Evolutionary conservation across 495 filamentous ascomycete species (phyloP).

Genomic region (Podospora pseudocomata): DNA sequence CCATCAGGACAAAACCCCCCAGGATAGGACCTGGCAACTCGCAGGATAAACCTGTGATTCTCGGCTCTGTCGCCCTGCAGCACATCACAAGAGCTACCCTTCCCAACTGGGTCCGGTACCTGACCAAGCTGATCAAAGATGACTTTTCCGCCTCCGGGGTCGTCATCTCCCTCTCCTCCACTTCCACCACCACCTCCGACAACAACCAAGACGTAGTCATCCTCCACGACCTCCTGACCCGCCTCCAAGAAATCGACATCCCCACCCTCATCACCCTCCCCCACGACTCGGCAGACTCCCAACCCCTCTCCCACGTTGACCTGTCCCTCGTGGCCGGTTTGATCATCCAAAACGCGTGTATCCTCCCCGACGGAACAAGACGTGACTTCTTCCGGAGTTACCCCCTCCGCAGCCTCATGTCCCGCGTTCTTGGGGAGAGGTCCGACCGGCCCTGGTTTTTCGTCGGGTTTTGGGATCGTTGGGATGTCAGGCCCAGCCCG

Average conservation of each 20-base stretch:
- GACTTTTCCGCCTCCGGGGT: background rate
- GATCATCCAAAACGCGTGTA: slow-evolving; percentile 50
- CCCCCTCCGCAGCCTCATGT: slow-evolving; percentile 41
- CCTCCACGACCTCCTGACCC: slow-evolving; percentile 8
- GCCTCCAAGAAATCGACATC: slow-evolving; percentile 9
- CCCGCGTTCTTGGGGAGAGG: slow-evolving; percentile 16
- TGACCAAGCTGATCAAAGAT: slow-evolving; percentile 1
- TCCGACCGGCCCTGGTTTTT: slow-evolving; percentile 20
- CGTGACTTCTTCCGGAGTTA: slow-evolving; percentile 50
- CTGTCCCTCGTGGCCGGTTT: slow-evolving; percentile 32
- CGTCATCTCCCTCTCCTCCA: background rate
- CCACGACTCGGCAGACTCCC: slow-evolving; percentile 7
- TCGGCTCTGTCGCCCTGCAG: background rate
- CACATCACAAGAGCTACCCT: background rate
- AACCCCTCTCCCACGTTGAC: slow-evolving; percentile 3
- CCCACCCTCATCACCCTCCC: slow-evolving; percentile 18
- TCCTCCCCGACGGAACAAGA: slow-evolving; percentile 44
- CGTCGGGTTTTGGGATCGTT: slow-evolving; percentile 26
- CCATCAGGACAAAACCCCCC: background rate
- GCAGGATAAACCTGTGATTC: background rate
- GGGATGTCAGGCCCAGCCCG: slow-evolving; percentile 20
- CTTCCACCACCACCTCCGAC: background rate
- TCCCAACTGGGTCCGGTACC: background rate
- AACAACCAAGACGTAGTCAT: background rate
- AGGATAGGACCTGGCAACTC: background rate